Base-by-base conservation (phyloP, 192 early-diverging fungal species). In the Oehlia diaphana region DNA sequence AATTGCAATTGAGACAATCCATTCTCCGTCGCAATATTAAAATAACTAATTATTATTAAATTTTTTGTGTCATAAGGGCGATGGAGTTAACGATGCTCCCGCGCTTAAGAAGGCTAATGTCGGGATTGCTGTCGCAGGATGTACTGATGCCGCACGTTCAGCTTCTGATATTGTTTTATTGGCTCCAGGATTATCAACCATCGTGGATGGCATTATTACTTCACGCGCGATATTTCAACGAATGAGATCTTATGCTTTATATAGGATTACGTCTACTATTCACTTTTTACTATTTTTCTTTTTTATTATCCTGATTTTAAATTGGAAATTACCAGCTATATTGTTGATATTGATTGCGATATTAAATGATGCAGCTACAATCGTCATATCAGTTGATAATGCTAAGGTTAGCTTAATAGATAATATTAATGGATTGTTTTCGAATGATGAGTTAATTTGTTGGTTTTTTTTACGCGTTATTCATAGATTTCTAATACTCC, bases 271-370 rank as follows among this genome's bases (percentile, higher is more conserved):
- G 21, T 97, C 96, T 9, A 98, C 95, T 23, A 91, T 98, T 76
- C 96, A 98, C 84, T 98, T 98, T 81, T 86, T 98, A 88, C 83
- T 98, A 70, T 98, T 97, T 90, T 96, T 98, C 90, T 98, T 98
- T 86, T 91, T 94, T 82, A 90, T 96, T 58, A 94, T 94, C 62
- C 85, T 96, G 74, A 92, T 89, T 8, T 90, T 90, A 80, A 86
- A 94, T 77, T 98, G 94, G 93, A 85, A 86, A 62, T 91, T 97
- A 86, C 90, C 92, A 74, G 91, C 93, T 31, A 86, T 90, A 9
- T 82, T 97, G 31, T 89, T 98, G 23, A 94, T 98, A 81, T 87
- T 96, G 82, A 98, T 96, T 83, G 92, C 94, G 63, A 92, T 97
- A 63, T 88, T 97, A 81, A 96, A 97, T 86, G 95, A 96, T 81